Percentiles rank a stretch among this genome's conserved stretches.
Conservation (phyloP, 495 filamentous ascomycete species). For the Darksidea phi region DNA sequence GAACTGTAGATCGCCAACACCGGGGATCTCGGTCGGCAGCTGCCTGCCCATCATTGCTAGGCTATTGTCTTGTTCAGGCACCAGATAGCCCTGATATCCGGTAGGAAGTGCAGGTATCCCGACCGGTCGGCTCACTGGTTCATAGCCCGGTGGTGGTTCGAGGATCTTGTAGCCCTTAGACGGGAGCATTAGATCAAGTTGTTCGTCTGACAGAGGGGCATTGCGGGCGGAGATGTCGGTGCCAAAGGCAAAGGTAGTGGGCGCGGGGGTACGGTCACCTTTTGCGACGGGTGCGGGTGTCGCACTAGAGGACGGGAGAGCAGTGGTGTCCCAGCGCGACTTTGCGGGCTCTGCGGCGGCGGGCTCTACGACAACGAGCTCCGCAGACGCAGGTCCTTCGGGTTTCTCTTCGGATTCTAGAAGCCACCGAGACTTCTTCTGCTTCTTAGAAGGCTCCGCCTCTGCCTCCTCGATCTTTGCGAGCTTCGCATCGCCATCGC, state of each 20-base stretch:
- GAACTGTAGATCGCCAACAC: constrained; percentile 95
- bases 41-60: constrained; percentile 77
- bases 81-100: constrained; percentile 85
- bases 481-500: constrained; percentile 44
- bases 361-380: constrained; percentile 21
- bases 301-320: constrained; percentile 62
- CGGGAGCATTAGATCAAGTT: constrained; percentile 88
- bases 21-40: constrained; percentile 93
- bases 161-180: constrained; percentile 90
- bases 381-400: constrained; percentile 40
- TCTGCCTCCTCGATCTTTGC: constrained; percentile 1
- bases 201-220: constrained; percentile 83
- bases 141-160: constrained; percentile 89
- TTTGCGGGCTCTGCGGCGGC: constrained; percentile 58
- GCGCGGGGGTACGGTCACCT: constrained; percentile 75
- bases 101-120: constrained; percentile 67
- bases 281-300: constrained; percentile 80
- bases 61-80: constrained; percentile 88
- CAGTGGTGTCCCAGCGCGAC: constrained; percentile 90
- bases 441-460: not conserved
- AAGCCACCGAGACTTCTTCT: too few species aligned
- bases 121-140: constrained; percentile 77
- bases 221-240: constrained; percentile 78
- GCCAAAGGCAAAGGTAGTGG: constrained; percentile 64
- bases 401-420: constrained; percentile 44